phyloP scores from a whole-genome alignment of 208 protist genomes.

The Endotrypanum monterogeii region DNA sequence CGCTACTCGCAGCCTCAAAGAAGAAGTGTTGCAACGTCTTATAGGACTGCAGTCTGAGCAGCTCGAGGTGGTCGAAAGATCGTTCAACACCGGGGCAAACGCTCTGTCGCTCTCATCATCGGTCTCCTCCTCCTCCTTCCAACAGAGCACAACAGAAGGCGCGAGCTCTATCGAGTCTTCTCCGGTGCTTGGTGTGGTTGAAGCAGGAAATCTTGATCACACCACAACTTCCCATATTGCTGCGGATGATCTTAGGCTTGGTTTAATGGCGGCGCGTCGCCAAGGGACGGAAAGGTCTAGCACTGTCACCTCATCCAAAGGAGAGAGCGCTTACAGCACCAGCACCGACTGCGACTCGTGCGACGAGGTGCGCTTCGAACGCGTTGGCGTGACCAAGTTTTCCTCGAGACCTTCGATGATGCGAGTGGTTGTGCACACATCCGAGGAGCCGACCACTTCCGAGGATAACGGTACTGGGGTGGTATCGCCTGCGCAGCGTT shows the following conservation, averaged over 20 bases:
- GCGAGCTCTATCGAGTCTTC: slow-evolving; percentile 24
- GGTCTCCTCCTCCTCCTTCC: not conserved
- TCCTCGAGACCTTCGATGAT: not conserved
- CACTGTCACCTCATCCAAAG: too few relatives aligned
- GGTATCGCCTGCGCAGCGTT: not conserved
- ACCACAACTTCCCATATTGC: not conserved
- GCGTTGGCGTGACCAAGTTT: not conserved
- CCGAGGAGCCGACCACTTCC: not conserved
- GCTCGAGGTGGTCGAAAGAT: slow-evolving; percentile 39
- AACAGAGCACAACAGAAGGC: not conserved
- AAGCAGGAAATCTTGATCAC: slow-evolving; percentile 1
- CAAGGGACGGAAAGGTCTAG: slow-evolving; percentile 31
- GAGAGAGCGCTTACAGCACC: too few relatives aligned
- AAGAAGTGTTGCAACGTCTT: slow-evolving; percentile 74
- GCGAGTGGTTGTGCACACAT: not conserved
- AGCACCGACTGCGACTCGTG: not conserved
- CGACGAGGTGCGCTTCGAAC: slow-evolving; percentile 4
- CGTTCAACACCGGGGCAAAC: not conserved
- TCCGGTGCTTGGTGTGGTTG: not conserved
- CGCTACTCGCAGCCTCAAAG: slow-evolving; percentile 53
- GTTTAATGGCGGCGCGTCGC: slow-evolving; percentile 35
- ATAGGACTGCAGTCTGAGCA: slow-evolving; percentile 74
- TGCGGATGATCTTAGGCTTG: not conserved
- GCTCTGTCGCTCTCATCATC: slow-evolving; percentile 3
- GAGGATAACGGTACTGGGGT: not conserved